Percentiles rank a stretch among this genome's conserved stretches.
Conservation (phyloP, 352 stramenopile genomes). For the Aphanomyces euteiches region DNA sequence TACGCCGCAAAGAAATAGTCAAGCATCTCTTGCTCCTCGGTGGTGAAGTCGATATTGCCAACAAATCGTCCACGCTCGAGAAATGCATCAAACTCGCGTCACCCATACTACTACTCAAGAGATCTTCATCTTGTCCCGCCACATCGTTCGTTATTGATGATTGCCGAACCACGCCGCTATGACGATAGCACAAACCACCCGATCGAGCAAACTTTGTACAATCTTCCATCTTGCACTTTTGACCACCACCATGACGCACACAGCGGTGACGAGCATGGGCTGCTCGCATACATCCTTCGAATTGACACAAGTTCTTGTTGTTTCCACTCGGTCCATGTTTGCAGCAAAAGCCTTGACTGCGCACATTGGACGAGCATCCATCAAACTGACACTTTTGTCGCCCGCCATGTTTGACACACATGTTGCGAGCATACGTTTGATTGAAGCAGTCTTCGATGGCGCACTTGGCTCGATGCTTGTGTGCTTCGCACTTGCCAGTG, state of each 20-base stretch:
- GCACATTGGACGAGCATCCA: constrained; percentile 68
- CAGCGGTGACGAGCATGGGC: constrained; percentile 1
- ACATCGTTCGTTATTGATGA: too few relatives aligned
- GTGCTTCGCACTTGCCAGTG: background rate
- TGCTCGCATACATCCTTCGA: background rate
- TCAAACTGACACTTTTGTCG: constrained; percentile 60
- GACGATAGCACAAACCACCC: too few relatives aligned
- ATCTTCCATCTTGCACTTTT: constrained; percentile 9
- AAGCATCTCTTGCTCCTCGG: too few relatives aligned
- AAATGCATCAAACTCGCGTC: too few relatives aligned
- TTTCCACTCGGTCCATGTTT: constrained; percentile 39
- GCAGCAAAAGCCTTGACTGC: constrained; percentile 63
- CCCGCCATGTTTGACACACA: constrained; percentile 71
- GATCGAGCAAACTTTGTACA: background rate
- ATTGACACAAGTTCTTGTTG: constrained; percentile 1
- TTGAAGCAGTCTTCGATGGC: constrained; percentile 70
- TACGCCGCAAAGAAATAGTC: too few relatives aligned
- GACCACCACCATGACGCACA: constrained; percentile 14
- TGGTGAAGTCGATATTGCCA: too few relatives aligned
- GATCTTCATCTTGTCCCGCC: too few relatives aligned
- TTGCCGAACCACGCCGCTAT: too few relatives aligned
- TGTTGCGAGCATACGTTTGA: constrained; percentile 65
- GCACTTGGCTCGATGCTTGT: constrained; percentile 33
- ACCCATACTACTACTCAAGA: too few relatives aligned
- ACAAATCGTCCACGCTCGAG: too few relatives aligned